Evolutionary conservation across 441 rosid species (phyloP), one percentile per base, ranked within the genome.

Genomic region (Iberis amara): DNA sequence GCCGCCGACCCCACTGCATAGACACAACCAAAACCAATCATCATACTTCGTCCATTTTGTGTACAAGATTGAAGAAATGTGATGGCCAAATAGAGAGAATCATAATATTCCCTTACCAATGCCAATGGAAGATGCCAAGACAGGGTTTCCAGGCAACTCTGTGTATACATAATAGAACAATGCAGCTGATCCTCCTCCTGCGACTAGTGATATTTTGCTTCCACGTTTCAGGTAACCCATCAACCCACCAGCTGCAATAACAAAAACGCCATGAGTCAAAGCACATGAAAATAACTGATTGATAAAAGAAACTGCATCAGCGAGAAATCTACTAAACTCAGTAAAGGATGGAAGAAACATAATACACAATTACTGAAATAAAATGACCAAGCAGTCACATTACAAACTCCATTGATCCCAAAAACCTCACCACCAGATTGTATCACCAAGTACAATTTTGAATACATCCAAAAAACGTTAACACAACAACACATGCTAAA

Each of bases 171-270:
- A 90, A 68, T 62, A 82, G 52, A 90, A 75, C 48, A 75, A 27
- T 1, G 82, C 73, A 0, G 94, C 87, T 10, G 94, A 81, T 28
- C 79, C 13, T 37, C 94, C 97, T 63, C 94, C 97, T 1, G 94
- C 82, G n/a, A 74, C 47, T 33, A 78, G 74, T 7, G 97, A 90
- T 53, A 81, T 82, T 83, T 85, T 87, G 72, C 97, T 90, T 39
- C 96, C 92, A 4, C 85, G 76, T 76, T 86, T 90, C 66, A 82
- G 1, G 66, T 71, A 86, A 38, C 96, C 97, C 88, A 90, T 76
- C 45, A 72, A 62, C 36, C 94, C 96, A 66, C 97, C 97, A 70
- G 73, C 94, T 90, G 70, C 8, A 6, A 4, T 30, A 30, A 30
- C 33, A 30, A 30, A 30, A 30, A 5, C 8, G 33, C 8, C 33